Evolutionary conservation across 768 basidiomycete genomes (phyloP).

Genomic region (Hericium coralloides): DNA sequence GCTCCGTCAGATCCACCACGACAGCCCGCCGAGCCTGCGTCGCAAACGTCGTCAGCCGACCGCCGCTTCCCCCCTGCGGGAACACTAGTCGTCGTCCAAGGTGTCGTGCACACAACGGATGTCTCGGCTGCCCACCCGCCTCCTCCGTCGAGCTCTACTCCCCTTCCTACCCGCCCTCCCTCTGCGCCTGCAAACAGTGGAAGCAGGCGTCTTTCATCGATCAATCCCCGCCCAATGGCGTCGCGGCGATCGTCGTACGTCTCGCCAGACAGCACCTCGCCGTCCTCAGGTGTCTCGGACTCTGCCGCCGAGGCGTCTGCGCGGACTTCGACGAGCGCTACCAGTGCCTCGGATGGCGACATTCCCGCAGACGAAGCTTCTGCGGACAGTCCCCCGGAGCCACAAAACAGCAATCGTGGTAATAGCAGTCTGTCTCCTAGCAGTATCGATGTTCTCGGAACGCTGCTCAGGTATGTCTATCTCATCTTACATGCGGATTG

Average conservation of each 20-base stretch:
- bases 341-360: background rate
- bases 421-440: conserved; percentile 42
- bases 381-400: too few species aligned
- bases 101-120: conserved; percentile 74
- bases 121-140: conserved; percentile 15
- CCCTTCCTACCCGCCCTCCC: conserved; percentile 1
- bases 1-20: too few species aligned
- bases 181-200: conserved; percentile 7
- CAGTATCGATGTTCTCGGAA: conserved; percentile 77
- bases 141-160: conserved; percentile 1
- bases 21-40: too few species aligned
- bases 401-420: too few species aligned
- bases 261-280: conserved; percentile 3
- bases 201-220: conserved; percentile 3
- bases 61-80: conserved; percentile 64
- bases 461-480: conserved; percentile 59
- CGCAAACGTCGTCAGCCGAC: background rate
- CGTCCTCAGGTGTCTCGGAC: background rate
- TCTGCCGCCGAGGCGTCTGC: conserved; percentile 2
- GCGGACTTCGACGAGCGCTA: conserved; percentile 1
- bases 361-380: too few species aligned
- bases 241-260: conserved; percentile 13
- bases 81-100: conserved; percentile 76
- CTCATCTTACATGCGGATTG: background rate
- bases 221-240: conserved; percentile 8